Conservation (phyloP, 1,139 yeast species). For the Protomyces lactucae-debilis region DNA sequence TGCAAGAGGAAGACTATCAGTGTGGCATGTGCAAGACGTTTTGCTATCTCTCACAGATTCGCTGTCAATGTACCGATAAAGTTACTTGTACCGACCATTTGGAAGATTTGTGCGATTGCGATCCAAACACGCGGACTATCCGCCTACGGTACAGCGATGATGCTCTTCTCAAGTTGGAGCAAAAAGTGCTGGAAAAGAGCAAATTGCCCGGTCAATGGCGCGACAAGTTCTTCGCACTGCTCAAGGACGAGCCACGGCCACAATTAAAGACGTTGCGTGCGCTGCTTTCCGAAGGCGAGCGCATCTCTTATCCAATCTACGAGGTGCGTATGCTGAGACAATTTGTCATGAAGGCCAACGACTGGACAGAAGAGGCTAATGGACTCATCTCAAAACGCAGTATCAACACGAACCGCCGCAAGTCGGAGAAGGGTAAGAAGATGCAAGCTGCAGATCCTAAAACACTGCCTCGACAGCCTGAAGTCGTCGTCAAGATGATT, state of each 20-base stretch:
- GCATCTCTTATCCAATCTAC: constrained; percentile 42
- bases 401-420: constrained; percentile 43
- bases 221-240: constrained; percentile 44
- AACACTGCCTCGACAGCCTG: constrained; percentile 30
- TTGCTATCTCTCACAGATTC: constrained; percentile 37
- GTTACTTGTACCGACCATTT: constrained; percentile 48
- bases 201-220: constrained; percentile 54
- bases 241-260: constrained; percentile 44
- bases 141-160: constrained; percentile 48
- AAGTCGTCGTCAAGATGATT: constrained; percentile 43
- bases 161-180: constrained; percentile 43
- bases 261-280: constrained; percentile 49
- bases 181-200: constrained; percentile 41
- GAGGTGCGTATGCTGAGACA: constrained; percentile 42
- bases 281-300: constrained; percentile 55
- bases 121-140: constrained; percentile 25
- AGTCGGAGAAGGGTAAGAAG: constrained; percentile 37
- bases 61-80: constrained; percentile 32
- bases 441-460: background rate
- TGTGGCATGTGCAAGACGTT: constrained; percentile 36
- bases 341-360: constrained; percentile 48
- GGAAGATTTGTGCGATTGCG: constrained; percentile 37
- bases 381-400: constrained; percentile 48
- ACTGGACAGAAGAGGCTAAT: constrained; percentile 57
- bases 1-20: constrained; percentile 31